Base-by-base conservation (phyloP, 768 basidiomycete genomes). In the Boletus rex-veris region DNA sequence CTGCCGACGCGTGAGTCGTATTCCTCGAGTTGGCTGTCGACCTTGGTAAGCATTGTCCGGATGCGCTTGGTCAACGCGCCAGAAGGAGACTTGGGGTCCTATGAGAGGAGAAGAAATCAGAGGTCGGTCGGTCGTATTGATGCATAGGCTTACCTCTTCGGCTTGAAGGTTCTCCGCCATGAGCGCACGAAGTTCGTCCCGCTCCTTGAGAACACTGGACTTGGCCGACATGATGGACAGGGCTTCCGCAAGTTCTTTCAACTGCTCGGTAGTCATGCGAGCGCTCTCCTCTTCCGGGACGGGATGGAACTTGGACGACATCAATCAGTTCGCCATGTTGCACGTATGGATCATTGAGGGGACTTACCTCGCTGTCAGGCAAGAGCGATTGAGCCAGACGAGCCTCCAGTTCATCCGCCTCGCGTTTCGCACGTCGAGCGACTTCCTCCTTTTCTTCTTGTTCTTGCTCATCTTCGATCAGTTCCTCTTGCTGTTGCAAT, bases 381-480 rank as follows among this genome's bases (percentile, higher is more conserved):
- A 96, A 71, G 49, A 96, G 80, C 19, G 85, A 85, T 62, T 90
- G 82, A 36, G 90, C 95, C 57, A 87, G 79, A 40, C 80, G 83
- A 38, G 88, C 81, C 71, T 93, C 92, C 63, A 80, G 71, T 63
- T 93, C 90, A 58, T 84, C 87, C 21, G 85, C 82, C 71, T 90
- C 92, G 62, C 85, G 84, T 68, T 85, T 85, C 42, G 86, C 88
- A 52, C 90, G 87, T 39, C 92, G 86, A n/a, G 92, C 89, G 67
- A 90, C 85, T 69, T 93, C 90, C 69, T 92, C 92, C 74, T 94
- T 89, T 72, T 95, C 87, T 58, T 99, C 97, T 71, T 99, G 97
- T 69, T 98, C 97, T 59, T 94, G 85, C 73, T 99, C 97, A 70
- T 99, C 97, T 67, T 99, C 95, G 67, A 99, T 99, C 57, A 99